These are phyloP conservation scores for Passalora sequoiae DNA, from an alignment of 2,329 filamentous ascomycete genomes.

Conservation along the genomic window DNA sequence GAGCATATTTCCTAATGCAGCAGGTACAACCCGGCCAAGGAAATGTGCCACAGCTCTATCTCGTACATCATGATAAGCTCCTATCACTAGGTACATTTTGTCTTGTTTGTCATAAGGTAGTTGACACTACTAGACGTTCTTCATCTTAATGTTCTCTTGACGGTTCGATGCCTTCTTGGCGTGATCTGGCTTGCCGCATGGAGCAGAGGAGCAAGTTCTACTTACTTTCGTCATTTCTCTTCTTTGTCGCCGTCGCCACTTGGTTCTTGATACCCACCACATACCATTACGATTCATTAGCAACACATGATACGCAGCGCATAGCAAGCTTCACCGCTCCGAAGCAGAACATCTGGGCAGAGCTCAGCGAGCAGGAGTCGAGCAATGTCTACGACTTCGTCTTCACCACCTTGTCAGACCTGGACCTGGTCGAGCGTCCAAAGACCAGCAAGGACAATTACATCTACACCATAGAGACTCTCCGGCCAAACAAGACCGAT, in stretches of 20 bases:
- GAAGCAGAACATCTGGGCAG: conserved; percentile 42
- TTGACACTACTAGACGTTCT: too few relatives aligned
- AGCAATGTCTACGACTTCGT: conserved; percentile 40
- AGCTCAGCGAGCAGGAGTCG: conserved; percentile 37
- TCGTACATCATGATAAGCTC: not conserved
- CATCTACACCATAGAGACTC: conserved; percentile 35
- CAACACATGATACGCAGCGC: conserved; percentile 1
- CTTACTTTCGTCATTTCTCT: conserved; percentile 13
- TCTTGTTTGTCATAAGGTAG: too few relatives aligned
- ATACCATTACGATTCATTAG: conserved; percentile 3
- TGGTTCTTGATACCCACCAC: conserved; percentile 17
- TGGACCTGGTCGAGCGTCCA: conserved; percentile 25
- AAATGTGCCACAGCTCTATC: not conserved
- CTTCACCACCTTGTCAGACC: conserved; percentile 29
- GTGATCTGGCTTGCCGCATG: too few relatives aligned
- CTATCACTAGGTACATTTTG: too few relatives aligned
- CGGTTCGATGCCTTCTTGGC: too few relatives aligned
- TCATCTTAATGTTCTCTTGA: too few relatives aligned
- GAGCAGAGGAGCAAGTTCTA: conserved; percentile 4
- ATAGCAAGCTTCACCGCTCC: conserved; percentile 33
- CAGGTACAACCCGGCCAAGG: not conserved
- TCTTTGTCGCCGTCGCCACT: conserved; percentile 15
- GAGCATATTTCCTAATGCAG: not conserved
- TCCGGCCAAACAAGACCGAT: conserved; percentile 49
- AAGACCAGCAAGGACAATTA: conserved; percentile 25